Base-by-base conservation (phyloP, 768 basidiomycete species). In the Tricholoma matsutake region DNA sequence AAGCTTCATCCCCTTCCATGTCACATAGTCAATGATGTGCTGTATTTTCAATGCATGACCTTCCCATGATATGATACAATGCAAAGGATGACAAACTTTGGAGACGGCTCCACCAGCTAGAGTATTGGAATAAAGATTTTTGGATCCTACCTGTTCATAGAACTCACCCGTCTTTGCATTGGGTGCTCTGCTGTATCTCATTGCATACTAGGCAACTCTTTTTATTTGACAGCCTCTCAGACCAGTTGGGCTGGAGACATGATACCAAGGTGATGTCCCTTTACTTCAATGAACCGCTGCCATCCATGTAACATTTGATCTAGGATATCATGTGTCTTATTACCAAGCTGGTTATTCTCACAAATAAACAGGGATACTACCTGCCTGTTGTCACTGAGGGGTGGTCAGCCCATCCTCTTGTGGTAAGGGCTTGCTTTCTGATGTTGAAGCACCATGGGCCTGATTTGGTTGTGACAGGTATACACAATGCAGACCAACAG, bases 11-110 rank as follows among this genome's bases (percentile, higher is more conserved):
- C n/a, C n/a, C n/a, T n/a, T n/a, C n/a, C n/a, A 39, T 43, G 37
- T 56, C 35, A 39, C 41, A 56, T 16, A 56, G 20, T 43, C 41
- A 37, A 72, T 14, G 37, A 37, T 56, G 55, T 25, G 37, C 55
- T 25, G 37, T 41, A 20, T 56, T 56, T 43, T 56, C 55, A 43
- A 56, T 22, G 37, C 41, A 39, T 56, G 55, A 56, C 55, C 55
- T 56, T 39, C 55, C 28, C 41, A 56, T 56, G 37, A 43, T 56
- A 56, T 22, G 22, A 37, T 56, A 56, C 55, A 56, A 56, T 14
- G 20, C 22, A 6, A 43, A 43, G 35, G 41, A 56, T 41, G 37
- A 35, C 29, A 8, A 41, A 41, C 16, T 41, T 41, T 41, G 41
- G 41, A 41, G 55, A 56, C 13, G 55, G 55, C 35, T 43, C 28